A percentile compares a stretch with the other conserved stretches of the same genome.
Evolutionary conservation across 2,329 filamentous ascomycete species (phyloP).

Genomic region (Aspergillus unguis): DNA sequence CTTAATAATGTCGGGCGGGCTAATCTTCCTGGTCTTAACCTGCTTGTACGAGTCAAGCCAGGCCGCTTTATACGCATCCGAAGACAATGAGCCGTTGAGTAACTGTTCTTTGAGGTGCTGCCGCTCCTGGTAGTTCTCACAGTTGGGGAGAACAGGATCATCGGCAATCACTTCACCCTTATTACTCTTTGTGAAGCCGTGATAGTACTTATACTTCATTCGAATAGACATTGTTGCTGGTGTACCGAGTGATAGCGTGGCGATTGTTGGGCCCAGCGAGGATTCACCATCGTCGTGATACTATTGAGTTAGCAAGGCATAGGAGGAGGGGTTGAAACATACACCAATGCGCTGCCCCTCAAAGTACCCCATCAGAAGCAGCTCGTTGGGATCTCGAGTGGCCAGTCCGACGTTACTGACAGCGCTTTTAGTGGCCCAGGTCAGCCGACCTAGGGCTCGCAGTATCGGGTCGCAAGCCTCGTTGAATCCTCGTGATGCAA

Average conservation of each 20-base stretch:
- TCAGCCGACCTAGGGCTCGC: constrained; percentile 48
- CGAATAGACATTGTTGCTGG: constrained; percentile 53
- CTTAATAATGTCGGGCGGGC: constrained; percentile 28
- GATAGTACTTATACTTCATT: constrained; percentile 52
- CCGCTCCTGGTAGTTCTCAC: constrained; percentile 25
- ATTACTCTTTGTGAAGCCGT: constrained; percentile 22
- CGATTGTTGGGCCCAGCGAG: constrained; percentile 55
- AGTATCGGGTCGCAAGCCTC: constrained; percentile 44
- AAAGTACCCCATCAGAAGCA: constrained; percentile 55
- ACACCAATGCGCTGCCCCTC: constrained; percentile 53
- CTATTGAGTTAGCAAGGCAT: constrained; percentile 19
- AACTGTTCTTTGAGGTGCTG: constrained; percentile 22
- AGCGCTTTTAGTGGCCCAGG: constrained; percentile 50
- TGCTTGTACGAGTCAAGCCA: constrained; percentile 28
- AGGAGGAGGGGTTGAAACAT: constrained; percentile 15
- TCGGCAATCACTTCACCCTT: constrained; percentile 19
- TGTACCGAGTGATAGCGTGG: constrained; percentile 53
- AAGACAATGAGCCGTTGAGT: constrained; percentile 18
- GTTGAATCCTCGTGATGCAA: constrained; percentile 43
- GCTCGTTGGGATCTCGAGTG: constrained; percentile 51
- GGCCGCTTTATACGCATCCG: constrained; percentile 20
- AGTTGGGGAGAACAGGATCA: constrained; percentile 34
- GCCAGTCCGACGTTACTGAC: constrained; percentile 26
- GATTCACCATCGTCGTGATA: constrained; percentile 60
- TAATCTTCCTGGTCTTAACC: background rate